Evolutionary conservation across 106 monocot genomes (phyloP).

Genomic region (Narthecium ossifragum): DNA sequence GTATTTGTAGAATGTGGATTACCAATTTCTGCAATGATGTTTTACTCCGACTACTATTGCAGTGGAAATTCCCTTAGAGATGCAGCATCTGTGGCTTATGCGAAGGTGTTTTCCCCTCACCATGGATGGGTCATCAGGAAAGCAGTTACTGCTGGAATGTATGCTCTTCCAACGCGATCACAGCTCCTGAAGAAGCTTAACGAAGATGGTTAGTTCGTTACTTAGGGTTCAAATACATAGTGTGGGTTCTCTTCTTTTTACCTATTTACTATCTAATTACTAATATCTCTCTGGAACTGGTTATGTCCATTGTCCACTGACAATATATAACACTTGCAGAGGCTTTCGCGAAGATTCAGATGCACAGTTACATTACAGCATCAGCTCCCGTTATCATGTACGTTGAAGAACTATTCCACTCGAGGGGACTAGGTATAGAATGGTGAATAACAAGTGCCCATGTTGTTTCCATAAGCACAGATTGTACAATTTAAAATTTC

Average conservation of each 20-base stretch:
- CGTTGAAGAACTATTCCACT: conserved; percentile 56
- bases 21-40: too few species aligned
- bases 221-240: too few species aligned
- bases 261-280: too few species aligned
- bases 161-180: conserved; percentile 66
- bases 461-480: too few species aligned
- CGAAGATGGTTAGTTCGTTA: conserved; percentile 65
- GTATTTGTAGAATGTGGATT: too few species aligned
- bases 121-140: conserved; percentile 84
- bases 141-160: conserved; percentile 76
- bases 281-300: too few species aligned
- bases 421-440: conserved; percentile 67
- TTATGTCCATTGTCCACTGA: background rate
- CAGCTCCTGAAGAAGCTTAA: conserved; percentile 81
- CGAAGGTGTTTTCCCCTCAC: conserved; percentile 79
- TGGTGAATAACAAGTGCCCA: conserved; percentile 56
- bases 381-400: conserved; percentile 58
- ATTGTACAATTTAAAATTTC: too few species aligned
- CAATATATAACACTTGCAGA: conserved; percentile 32
- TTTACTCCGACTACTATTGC: conserved; percentile 6
- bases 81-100: conserved; percentile 74
- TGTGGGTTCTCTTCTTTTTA: too few species aligned
- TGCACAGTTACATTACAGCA: conserved; percentile 56
- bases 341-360: conserved; percentile 58
- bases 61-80: conserved; percentile 75